Conservation (phyloP, 2,329 filamentous ascomycete genomes). For the Acrocalymma vagum region DNA sequence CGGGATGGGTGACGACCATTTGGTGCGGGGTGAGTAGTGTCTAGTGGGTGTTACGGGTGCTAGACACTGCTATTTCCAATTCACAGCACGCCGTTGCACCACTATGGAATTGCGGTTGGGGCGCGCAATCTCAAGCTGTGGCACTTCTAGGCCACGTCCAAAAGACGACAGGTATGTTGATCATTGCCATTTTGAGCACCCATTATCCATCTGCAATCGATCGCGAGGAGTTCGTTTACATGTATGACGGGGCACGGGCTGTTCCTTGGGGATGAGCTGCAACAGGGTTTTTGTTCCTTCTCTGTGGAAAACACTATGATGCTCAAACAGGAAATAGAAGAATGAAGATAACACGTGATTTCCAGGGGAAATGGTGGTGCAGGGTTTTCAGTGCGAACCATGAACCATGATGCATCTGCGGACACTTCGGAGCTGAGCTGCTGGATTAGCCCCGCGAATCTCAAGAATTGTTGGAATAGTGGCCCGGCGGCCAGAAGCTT, state of each 20-base stretch:
- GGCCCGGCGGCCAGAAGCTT: no score
- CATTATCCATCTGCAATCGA: no score
- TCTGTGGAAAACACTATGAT: slow-evolving; percentile 13
- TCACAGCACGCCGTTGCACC: slow-evolving; percentile 22
- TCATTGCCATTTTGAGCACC: slow-evolving; percentile 21
- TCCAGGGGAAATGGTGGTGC: no score
- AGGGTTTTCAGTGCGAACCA: background rate
- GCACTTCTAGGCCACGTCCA: slow-evolving; percentile 11
- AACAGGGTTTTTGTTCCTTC: no score
- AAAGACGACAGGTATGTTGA: slow-evolving; percentile 7
- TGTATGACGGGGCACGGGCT: no score
- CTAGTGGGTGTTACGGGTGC: no score
- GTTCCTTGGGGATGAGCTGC: no score
- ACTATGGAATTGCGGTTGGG: slow-evolving; percentile 14
- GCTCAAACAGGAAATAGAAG: slow-evolving; percentile 10
- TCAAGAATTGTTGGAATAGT: no score
- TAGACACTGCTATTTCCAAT: no score
- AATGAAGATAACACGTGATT: background rate
- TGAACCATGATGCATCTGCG: slow-evolving; percentile 3
- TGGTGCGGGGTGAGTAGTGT: slow-evolving; percentile 22
- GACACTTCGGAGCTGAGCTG: no score
- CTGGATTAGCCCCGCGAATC: no score
- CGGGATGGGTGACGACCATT: slow-evolving; percentile 14
- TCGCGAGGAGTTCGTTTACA: no score
- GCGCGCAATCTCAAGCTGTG: background rate